Conservation (phyloP, 306 rosid species). For the Geum urbanum region DNA sequence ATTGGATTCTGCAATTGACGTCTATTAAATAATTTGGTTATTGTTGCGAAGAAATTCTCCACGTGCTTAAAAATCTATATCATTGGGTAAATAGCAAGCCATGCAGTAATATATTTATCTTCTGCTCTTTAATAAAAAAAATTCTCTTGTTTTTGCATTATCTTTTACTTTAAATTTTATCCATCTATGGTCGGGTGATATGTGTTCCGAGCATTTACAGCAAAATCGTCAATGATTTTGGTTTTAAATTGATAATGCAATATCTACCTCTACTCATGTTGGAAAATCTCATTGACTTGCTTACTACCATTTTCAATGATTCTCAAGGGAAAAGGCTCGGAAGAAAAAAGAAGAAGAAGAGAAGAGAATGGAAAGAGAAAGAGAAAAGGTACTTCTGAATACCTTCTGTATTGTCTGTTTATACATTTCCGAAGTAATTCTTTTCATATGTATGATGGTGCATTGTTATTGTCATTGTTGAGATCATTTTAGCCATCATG, state of each 20-base stretch:
- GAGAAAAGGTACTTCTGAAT: constrained; percentile 61
- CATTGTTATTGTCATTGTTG: no score
- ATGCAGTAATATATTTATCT: background rate
- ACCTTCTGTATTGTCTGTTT: constrained; percentile 14
- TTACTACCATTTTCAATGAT: constrained; percentile 14
- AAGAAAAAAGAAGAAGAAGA: constrained; percentile 99
- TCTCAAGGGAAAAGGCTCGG: constrained; percentile 86
- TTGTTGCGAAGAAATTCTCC: background rate
- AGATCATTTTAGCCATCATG: no score
- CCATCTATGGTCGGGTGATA: background rate
- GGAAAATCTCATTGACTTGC: constrained; percentile 9
- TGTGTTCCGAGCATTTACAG: background rate
- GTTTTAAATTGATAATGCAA: background rate
- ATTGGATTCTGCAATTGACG: background rate
- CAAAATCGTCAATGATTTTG: background rate
- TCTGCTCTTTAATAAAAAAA: background rate
- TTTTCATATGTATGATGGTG: background rate
- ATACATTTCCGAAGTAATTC: background rate
- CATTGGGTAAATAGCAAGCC: background rate
- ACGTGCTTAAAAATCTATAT: background rate
- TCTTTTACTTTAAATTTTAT: no score
- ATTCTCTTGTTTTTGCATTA: background rate
- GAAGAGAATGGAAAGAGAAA: constrained; percentile 76
- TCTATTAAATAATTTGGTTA: background rate
- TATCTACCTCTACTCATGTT: constrained; percentile 1